Evolutionary conservation across 495 filamentous ascomycete genomes (phyloP).

Genomic region (Bryoglossum gracile): DNA sequence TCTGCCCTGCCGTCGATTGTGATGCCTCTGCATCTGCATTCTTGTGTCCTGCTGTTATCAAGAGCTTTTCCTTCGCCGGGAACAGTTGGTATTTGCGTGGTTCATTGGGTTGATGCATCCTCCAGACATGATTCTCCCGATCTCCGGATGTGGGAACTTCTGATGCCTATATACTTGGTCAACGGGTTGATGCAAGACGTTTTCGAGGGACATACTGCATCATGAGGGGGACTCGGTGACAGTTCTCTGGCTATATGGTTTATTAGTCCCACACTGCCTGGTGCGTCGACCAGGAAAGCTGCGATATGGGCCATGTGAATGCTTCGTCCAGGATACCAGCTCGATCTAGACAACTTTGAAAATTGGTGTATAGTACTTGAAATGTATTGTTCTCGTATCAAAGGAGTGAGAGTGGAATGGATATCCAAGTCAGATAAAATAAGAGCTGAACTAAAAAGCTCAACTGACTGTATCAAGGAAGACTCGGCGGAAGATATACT

Average conservation of each 20-base stretch:
- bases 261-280: conserved; percentile 23
- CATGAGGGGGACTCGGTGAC: conserved; percentile 14
- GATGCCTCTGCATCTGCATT: conserved; percentile 43
- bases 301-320: conserved; percentile 26
- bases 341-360: conserved; percentile 1
- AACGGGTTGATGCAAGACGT: background rate
- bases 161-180: conserved; percentile 17
- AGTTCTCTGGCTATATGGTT: conserved; percentile 29
- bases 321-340: conserved; percentile 7
- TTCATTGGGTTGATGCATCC: conserved; percentile 43
- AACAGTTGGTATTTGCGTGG: conserved; percentile 45
- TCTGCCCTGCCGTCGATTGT: conserved; percentile 40
- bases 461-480: background rate
- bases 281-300: conserved; percentile 21
- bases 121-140: conserved; percentile 38
- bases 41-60: conserved; percentile 30
- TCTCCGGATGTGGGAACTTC: conserved; percentile 34
- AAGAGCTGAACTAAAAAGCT: conserved; percentile 3
- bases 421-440: conserved; percentile 11
- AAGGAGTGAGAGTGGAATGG: background rate
- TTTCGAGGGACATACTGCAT: conserved; percentile 16
- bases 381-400: conserved; percentile 3
- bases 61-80: conserved; percentile 34
- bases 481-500: conserved; percentile 22
- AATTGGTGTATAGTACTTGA: background rate